These are phyloP conservation scores for Aspergillus neotritici DNA, from an alignment of 2,329 filamentous ascomycete genomes.

Conservation along the genomic window DNA sequence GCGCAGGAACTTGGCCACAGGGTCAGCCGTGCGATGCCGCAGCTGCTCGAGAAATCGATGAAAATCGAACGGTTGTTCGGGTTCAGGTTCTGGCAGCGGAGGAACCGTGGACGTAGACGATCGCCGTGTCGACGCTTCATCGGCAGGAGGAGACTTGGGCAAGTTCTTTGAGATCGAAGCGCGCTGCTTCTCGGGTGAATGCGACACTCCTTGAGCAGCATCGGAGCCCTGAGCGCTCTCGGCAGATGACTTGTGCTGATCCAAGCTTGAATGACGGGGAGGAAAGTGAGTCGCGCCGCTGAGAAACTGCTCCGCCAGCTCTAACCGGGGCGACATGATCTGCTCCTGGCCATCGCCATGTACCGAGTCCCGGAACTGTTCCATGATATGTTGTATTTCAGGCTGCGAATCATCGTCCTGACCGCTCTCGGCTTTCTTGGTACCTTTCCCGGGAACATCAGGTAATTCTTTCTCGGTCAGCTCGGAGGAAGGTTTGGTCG, in stretches of 20 bases:
- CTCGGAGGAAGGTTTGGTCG: slow-evolving; percentile 33
- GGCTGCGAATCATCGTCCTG: slow-evolving; percentile 65
- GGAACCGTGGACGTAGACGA: slow-evolving; percentile 42
- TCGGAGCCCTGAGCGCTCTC: slow-evolving; percentile 22
- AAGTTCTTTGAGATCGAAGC: slow-evolving; percentile 23
- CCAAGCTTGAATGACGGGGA: slow-evolving; percentile 79
- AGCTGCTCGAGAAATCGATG: slow-evolving; percentile 95
- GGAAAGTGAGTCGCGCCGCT: slow-evolving; percentile 65
- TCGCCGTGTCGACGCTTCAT: slow-evolving; percentile 25
- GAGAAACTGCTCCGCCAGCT: slow-evolving; percentile 73
- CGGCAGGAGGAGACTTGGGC: slow-evolving; percentile 18
- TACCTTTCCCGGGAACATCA: slow-evolving; percentile 35
- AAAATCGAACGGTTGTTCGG: slow-evolving; percentile 88
- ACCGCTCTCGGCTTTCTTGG: slow-evolving; percentile 54
- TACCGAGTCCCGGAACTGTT: slow-evolving; percentile 76
- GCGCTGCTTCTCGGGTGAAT: slow-evolving; percentile 17
- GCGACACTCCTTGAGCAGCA: slow-evolving; percentile 11
- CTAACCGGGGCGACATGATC: slow-evolving; percentile 85
- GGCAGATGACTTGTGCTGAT: slow-evolving; percentile 53
- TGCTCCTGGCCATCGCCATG: slow-evolving; percentile 69
- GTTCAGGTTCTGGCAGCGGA: slow-evolving; percentile 72
- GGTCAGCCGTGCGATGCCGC: slow-evolving; percentile 94
- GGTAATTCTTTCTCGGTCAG: slow-evolving; percentile 37
- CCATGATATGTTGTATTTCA: slow-evolving; percentile 97
- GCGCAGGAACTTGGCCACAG: slow-evolving; percentile 89